phyloP scores from a whole-genome alignment of 78 protist species.

The Pigoraptor vietnamica region DNA sequence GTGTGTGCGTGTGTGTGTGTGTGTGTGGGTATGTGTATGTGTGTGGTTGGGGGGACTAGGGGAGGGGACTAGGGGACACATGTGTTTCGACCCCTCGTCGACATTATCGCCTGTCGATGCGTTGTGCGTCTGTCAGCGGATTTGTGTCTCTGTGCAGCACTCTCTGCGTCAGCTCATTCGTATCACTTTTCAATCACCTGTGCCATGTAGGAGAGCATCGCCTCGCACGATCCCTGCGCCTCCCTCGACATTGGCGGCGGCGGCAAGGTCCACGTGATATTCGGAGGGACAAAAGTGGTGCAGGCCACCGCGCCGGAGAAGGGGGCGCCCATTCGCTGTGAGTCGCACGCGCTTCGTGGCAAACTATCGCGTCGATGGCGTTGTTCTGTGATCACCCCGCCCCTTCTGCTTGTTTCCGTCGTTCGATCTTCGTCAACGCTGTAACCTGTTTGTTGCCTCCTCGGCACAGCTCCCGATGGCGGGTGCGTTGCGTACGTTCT shows the following conservation, averaged over 20 bases:
- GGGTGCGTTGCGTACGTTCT: slow-evolving; percentile 66
- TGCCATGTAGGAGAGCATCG: not conserved
- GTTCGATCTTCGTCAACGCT: not conserved
- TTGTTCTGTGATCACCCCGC: not conserved
- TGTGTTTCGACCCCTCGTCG: no score
- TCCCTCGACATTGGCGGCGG: slow-evolving; percentile 10
- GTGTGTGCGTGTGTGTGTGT: not conserved
- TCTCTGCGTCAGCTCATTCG: no score
- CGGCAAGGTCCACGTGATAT: slow-evolving; percentile 56
- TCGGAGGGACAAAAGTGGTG: slow-evolving; percentile 81
- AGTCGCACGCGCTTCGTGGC: no score
- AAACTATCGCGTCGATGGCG: no score
- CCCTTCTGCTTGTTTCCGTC: not conserved
- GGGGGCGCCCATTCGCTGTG: not conserved
- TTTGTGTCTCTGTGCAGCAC: not conserved
- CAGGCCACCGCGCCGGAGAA: slow-evolving; percentile 25
- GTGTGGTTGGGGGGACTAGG: no score
- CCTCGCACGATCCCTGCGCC: not conserved
- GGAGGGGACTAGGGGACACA: no score
- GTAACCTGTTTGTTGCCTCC: no score
- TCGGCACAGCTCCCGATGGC: slow-evolving; percentile 33
- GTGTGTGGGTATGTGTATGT: no score
- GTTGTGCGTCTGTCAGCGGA: no score
- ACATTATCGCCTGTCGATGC: no score
- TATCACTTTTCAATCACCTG: not conserved